Base-by-base conservation (phyloP, 2,329 filamentous ascomycete species). In the Colletotrichum tofieldiae region DNA sequence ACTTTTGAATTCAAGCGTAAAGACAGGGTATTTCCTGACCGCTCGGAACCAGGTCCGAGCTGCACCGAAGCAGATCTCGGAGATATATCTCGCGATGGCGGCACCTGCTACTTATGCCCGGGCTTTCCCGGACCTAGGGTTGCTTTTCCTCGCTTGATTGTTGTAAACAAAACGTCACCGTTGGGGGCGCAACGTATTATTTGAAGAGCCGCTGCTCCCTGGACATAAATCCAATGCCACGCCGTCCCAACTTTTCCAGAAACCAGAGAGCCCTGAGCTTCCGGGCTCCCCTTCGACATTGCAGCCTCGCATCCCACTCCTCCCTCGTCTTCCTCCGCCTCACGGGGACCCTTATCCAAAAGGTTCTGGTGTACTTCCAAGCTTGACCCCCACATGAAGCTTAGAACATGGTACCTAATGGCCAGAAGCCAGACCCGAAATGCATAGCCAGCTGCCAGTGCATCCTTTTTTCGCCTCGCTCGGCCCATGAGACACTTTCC, bases 1-100 rank as follows among this genome's bases (percentile, higher is more conserved):
- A 72, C 65, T 54, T 58, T 67, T 52, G 51, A 39, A 45, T 72
- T 64, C 49, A 64, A 64, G 61, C 61, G 61, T 55, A 64, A 16
- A 35, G 9, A 32, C 18, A 18, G 6, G 11, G 2, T 39, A 23
- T 23, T 41, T 20, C 20, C 32, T 18, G 2, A 41, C 6, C 26
- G 35, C 35, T 41, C 60, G 49, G 47, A 55, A 23, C 26, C 49
- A 23, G 39, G 39, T 64, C 51, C 51, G 61, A 64, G 61, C 49
- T 32, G 20, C 58, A 54, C 61, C 61, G 47, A 55, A 55, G 61
- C 26, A 45, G 51, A 55, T 45, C 49, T 64, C 49, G 61, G 47
- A 64, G 26, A 54, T 64, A 23, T 62, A 35, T 49, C 29, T 49
- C 35, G 54, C 41, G 60, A 62, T 20, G 43, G 59, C 59, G 11